Conservation (phyloP, 176 grass and related monocot species). For the Avena atlantica region DNA sequence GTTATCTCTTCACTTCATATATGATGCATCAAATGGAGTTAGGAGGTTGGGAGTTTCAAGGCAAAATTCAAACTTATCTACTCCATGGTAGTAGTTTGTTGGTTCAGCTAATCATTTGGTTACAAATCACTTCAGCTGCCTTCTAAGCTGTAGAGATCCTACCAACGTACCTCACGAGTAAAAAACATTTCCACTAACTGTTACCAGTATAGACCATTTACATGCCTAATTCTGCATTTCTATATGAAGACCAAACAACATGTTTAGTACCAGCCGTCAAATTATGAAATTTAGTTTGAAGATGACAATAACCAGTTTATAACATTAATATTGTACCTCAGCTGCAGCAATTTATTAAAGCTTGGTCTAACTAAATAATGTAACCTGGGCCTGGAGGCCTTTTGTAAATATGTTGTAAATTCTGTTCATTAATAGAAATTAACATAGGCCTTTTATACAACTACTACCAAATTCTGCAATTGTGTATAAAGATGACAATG, state of each 20-base stretch:
- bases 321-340: not conserved
- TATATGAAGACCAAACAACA: constrained; percentile 21
- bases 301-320: constrained; percentile 13
- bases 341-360: not conserved
- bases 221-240: constrained; percentile 3
- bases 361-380: not conserved
- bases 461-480: not conserved
- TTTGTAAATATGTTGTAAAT: not conserved
- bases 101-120: not conserved
- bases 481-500: not conserved
- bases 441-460: not conserved
- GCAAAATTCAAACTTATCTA: not conserved
- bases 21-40: constrained; percentile 1
- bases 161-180: not conserved
- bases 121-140: not conserved
- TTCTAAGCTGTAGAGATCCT: constrained; percentile 25
- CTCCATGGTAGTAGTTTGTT: not conserved
- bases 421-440: not conserved
- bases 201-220: not conserved
- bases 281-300: constrained; percentile 24
- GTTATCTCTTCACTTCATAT: constrained; percentile 12
- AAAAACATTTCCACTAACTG: not conserved
- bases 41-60: not conserved
- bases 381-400: not conserved
- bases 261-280: not conserved